phyloP scores from a whole-genome alignment of 1,284 basidiomycete species.

The Mycena sp. region DNA sequence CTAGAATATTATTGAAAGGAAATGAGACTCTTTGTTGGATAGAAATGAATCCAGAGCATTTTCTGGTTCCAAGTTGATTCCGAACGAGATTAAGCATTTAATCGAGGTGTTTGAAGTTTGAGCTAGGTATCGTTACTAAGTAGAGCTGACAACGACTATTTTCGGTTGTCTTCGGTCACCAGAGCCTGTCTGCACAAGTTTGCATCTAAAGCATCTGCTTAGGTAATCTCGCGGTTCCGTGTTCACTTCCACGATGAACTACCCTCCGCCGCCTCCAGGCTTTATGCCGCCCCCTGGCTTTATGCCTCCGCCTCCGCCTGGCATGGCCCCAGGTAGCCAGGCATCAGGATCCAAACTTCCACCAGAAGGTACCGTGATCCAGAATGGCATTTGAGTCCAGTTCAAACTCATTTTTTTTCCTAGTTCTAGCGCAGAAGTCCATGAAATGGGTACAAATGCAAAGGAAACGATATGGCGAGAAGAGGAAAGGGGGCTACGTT shows the following conservation, averaged over 20 bases:
- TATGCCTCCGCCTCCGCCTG: slow-evolving; percentile 23
- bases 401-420: slow-evolving; percentile 12
- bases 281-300: slow-evolving; percentile 31
- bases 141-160: no score
- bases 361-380: slow-evolving; percentile 19
- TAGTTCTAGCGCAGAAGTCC: slow-evolving; percentile 80
- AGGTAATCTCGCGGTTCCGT: slow-evolving; percentile 6
- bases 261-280: slow-evolving; percentile 26
- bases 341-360: slow-evolving; percentile 28
- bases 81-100: no score
- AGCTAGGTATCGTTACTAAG: no score
- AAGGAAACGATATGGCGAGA: slow-evolving; percentile 89
- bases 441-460: slow-evolving; percentile 97
- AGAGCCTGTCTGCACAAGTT: no score
- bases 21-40: no score
- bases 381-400: background rate
- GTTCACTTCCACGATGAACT: slow-evolving; percentile 17
- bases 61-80: no score
- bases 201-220: background rate
- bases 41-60: no score
- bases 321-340: slow-evolving; percentile 22
- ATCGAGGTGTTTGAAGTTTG: no score
- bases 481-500: slow-evolving; percentile 87
- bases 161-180: no score
- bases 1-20: no score